These are phyloP conservation scores for Tylopilus sp. DNA, from an alignment of 768 basidiomycete species.

Conservation along the genomic window DNA sequence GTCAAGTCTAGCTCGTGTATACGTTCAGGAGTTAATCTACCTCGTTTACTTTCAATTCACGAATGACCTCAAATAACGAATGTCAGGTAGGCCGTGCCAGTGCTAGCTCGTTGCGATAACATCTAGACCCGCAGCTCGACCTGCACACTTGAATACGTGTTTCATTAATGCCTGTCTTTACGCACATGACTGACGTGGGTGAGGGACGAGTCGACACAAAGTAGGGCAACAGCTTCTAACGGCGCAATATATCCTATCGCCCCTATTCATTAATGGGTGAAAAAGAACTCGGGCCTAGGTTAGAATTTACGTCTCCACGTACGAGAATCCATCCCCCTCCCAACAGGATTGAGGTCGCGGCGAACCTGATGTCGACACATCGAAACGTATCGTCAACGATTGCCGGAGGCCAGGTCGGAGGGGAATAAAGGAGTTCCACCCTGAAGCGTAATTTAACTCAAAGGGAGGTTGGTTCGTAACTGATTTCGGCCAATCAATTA, in stretches of 20 bases:
- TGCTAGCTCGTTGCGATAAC: not conserved
- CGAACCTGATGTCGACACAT: constrained; percentile 1
- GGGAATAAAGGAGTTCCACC: not conserved
- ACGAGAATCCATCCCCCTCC: constrained; percentile 1
- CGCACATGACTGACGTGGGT: not conserved
- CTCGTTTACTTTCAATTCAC: not conserved
- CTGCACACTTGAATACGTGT: not conserved
- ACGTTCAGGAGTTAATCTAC: not conserved
- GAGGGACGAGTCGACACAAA: not conserved
- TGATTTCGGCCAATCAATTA: constrained; percentile 2
- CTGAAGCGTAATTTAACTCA: not conserved
- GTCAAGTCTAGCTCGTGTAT: not conserved
- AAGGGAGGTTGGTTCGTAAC: not conserved
- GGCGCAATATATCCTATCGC: not conserved
- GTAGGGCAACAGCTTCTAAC: not conserved
- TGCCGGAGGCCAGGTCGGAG: not conserved
- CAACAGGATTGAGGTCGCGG: not conserved
- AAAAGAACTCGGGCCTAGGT: not conserved
- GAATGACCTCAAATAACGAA: not conserved
- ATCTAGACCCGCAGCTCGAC: not conserved
- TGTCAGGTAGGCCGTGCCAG: not conserved
- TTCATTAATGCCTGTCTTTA: constrained; percentile 12
- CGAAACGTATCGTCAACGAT: not conserved
- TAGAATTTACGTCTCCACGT: constrained; percentile 2
- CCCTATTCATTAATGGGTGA: not conserved